Conservation (phyloP, 2,329 filamentous ascomycete species). For the Pyricularia pennisetigena region DNA sequence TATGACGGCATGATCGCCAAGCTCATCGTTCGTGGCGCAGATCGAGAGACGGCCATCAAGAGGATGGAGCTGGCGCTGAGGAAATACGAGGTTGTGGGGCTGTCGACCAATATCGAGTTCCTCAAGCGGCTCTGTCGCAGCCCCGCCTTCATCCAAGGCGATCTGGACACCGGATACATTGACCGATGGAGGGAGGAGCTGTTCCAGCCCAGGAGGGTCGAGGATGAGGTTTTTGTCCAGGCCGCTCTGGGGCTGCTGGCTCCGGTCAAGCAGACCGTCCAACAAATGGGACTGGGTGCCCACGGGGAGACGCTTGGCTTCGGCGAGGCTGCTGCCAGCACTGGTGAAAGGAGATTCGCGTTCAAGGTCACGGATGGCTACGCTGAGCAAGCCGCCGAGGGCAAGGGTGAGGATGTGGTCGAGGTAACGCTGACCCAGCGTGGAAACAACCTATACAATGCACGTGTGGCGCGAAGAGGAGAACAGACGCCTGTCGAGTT, state of each 20-base stretch:
- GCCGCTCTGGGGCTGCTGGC: slow-evolving; percentile 69
- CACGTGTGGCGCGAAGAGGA: slow-evolving; percentile 32
- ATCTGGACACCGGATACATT: slow-evolving; percentile 95
- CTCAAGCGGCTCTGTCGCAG: slow-evolving; percentile 79
- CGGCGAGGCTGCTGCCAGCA: slow-evolving; percentile 28
- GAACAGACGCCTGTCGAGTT: slow-evolving; percentile 28
- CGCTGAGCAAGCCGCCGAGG: slow-evolving; percentile 43
- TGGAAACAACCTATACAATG: slow-evolving; percentile 34
- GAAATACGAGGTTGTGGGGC: slow-evolving; percentile 84
- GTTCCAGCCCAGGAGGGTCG: slow-evolving; percentile 53
- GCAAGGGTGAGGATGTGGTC: slow-evolving; percentile 38
- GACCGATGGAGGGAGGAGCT: slow-evolving; percentile 76
- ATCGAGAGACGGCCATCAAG: slow-evolving; percentile 70
- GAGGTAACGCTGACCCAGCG: slow-evolving; percentile 40
- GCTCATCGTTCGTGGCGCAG: slow-evolving; percentile 78
- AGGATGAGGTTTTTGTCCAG: slow-evolving; percentile 73
- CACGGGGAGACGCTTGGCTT: slow-evolving; percentile 47
- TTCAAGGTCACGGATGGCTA: slow-evolving; percentile 52
- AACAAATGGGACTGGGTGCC: slow-evolving; percentile 20
- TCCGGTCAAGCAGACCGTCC: slow-evolving; percentile 18
- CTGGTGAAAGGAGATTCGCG: slow-evolving; percentile 34
- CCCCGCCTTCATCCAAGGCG: slow-evolving; percentile 70
- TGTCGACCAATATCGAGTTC: slow-evolving; percentile 95
- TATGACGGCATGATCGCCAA: slow-evolving; percentile 99
- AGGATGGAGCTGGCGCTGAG: slow-evolving; percentile 74